Percentiles rank a stretch among this genome's conserved stretches.
These are phyloP conservation scores for Leishmania guyanensis DNA, from an alignment of 208 protist genomes.

Conservation along the genomic window DNA sequence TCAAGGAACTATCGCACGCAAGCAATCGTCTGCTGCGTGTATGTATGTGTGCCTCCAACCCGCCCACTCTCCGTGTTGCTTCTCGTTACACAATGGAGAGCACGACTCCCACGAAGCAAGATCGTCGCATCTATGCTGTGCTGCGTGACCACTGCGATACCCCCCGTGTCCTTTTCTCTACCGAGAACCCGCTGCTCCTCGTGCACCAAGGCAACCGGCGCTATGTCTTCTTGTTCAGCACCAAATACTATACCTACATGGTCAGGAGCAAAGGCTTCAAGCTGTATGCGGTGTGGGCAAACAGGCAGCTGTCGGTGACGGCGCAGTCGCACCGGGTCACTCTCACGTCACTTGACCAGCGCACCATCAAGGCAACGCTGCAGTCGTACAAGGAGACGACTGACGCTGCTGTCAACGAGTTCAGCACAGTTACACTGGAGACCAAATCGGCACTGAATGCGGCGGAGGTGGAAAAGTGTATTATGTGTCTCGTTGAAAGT, in stretches of 20 bases:
- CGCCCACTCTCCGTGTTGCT: background rate
- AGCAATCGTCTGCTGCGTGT: background rate
- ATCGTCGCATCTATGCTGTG: conserved; percentile 59
- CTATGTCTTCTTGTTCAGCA: conserved; percentile 67
- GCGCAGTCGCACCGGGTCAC: conserved; percentile 27
- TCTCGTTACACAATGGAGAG: conserved; percentile 3
- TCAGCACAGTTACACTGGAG: conserved; percentile 53
- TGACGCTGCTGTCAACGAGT: conserved; percentile 39
- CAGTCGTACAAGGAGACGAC: conserved; percentile 33
- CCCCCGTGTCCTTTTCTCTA: conserved; percentile 71
- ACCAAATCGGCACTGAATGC: conserved; percentile 42
- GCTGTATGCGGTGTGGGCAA: conserved; percentile 79
- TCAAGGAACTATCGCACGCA: background rate
- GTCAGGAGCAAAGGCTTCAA: conserved; percentile 76
- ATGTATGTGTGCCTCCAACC: background rate
- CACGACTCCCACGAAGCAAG: conserved; percentile 18
- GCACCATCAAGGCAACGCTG: conserved; percentile 20
- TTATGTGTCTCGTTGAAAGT: conserved; percentile 49
- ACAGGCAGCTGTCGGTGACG: conserved; percentile 55
- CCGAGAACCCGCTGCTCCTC: conserved; percentile 46
- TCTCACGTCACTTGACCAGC: conserved; percentile 24
- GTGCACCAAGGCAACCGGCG: conserved; percentile 49
- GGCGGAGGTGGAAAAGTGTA: conserved; percentile 36
- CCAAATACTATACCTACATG: conserved; percentile 81
- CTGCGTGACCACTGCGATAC: conserved; percentile 76